These are phyloP conservation scores for Boletales sp. DNA, from an alignment of 768 basidiomycete species.

Conservation along the genomic window DNA sequence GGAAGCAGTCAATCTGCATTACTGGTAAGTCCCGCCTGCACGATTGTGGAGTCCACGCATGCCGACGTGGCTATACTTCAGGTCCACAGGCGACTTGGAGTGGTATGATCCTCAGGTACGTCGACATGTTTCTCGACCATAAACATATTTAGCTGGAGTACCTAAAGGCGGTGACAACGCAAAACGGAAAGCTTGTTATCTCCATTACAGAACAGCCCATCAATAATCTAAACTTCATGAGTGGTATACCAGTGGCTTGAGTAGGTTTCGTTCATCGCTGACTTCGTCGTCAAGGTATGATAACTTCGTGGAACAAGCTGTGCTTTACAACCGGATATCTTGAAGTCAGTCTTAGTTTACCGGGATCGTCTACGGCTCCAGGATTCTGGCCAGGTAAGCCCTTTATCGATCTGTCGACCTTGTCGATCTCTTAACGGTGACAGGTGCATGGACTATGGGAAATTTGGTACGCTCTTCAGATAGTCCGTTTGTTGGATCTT, in stretches of 20 bases:
- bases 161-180: constrained; percentile 62
- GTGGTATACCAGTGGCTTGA: constrained; percentile 44
- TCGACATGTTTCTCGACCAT: constrained; percentile 1
- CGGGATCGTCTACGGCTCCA: constrained; percentile 54
- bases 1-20: constrained; percentile 87
- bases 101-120: constrained; percentile 78
- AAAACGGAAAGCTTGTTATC: constrained; percentile 75
- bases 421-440: constrained; percentile 2
- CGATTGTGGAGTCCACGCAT: neutral
- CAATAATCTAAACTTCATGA: constrained; percentile 82
- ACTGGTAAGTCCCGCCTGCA: constrained; percentile 48
- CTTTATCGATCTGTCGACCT: constrained; percentile 17
- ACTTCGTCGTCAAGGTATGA: constrained; percentile 45
- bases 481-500: constrained; percentile 4
- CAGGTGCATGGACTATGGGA: constrained; percentile 74
- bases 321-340: constrained; percentile 94
- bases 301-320: constrained; percentile 90
- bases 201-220: constrained; percentile 66
- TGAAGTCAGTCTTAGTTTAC: constrained; percentile 76
- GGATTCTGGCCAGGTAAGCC: constrained; percentile 84
- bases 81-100: constrained; percentile 72
- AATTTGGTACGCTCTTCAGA: constrained; percentile 41
- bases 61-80: constrained; percentile 7
- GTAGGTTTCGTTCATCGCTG: neutral
- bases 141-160: neutral